Evolutionary conservation across 768 basidiomycete species (phyloP).

Genomic region (Russula vinacea): DNA sequence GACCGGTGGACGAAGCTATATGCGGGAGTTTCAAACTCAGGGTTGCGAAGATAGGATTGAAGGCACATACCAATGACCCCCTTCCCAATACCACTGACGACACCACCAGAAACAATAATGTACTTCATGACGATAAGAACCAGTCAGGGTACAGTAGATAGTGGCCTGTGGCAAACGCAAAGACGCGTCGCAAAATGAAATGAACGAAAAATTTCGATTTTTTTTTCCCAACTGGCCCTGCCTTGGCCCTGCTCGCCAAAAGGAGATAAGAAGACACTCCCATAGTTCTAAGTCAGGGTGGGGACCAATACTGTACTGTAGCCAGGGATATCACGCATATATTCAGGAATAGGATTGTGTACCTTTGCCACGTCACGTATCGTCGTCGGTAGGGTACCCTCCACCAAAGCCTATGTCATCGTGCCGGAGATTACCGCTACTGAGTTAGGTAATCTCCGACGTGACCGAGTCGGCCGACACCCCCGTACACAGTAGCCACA

Average conservation of each 20-base stretch:
- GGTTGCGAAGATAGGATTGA: constrained; percentile 30
- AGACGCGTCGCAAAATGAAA: constrained; percentile 6
- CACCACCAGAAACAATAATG: constrained; percentile 94
- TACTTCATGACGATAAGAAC: constrained; percentile 67
- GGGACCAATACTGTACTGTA: not conserved
- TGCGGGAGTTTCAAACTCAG: constrained; percentile 29
- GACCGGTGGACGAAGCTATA: constrained; percentile 91
- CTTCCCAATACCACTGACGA: constrained; percentile 98
- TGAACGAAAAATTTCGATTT: not conserved
- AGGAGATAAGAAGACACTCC: constrained; percentile 16
- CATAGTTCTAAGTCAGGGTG: not conserved
- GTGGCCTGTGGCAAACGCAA: constrained; percentile 5
- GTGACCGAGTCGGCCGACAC: not conserved
- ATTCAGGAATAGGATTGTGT: not conserved
- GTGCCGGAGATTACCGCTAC: not conserved
- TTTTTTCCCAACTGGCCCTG: not conserved
- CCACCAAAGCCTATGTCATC: not conserved
- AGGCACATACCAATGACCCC: constrained; percentile 86
- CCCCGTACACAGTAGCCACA: not conserved
- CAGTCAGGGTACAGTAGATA: not conserved
- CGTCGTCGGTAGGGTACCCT: too few relatives aligned
- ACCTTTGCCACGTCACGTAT: not conserved
- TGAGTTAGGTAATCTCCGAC: not conserved
- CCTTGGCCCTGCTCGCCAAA: not conserved
- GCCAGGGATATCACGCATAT: not conserved